A percentile compares a stretch with the other conserved stretches of the same genome.
These are phyloP conservation scores for Cornus florida DNA, from an alignment of 148 eudicot genomes.

Conservation along the genomic window DNA sequence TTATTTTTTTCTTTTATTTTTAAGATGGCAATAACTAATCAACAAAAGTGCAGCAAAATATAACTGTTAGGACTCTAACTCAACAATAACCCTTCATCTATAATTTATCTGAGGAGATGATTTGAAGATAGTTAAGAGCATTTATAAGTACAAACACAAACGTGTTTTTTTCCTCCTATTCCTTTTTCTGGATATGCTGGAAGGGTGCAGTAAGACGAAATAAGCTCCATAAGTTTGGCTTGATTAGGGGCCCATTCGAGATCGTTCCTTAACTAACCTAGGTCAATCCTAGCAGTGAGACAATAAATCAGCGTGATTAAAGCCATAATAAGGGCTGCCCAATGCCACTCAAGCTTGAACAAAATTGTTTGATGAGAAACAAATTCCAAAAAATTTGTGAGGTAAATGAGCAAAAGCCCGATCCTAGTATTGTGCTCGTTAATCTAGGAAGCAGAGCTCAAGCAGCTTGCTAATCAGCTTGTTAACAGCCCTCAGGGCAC, in stretches of 20 bases:
- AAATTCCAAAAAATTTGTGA: neutral
- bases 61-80: too few species aligned
- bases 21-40: too few species aligned
- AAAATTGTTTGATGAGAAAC: too few species aligned
- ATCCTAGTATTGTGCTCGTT: neutral
- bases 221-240: neutral
- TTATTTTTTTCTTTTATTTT: too few species aligned
- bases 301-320: neutral
- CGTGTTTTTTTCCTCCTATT: too few species aligned
- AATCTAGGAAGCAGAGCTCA: neutral
- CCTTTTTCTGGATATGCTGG: too few species aligned
- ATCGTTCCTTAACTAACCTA: neutral
- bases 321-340: neutral
- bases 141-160: too few species aligned
- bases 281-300: neutral
- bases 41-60: too few species aligned
- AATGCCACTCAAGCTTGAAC: neutral
- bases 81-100: too few species aligned
- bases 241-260: neutral
- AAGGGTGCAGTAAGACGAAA: too few species aligned
- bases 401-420: constrained; percentile 1
- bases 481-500: neutral
- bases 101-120: too few species aligned
- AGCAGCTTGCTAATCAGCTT: neutral
- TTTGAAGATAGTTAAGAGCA: too few species aligned